Percentiles rank a stretch among this genome's conserved stretches.
Conservation (phyloP, 225 moss, liverwort and hornwort genomes). For the Straminergon stramineum region DNA sequence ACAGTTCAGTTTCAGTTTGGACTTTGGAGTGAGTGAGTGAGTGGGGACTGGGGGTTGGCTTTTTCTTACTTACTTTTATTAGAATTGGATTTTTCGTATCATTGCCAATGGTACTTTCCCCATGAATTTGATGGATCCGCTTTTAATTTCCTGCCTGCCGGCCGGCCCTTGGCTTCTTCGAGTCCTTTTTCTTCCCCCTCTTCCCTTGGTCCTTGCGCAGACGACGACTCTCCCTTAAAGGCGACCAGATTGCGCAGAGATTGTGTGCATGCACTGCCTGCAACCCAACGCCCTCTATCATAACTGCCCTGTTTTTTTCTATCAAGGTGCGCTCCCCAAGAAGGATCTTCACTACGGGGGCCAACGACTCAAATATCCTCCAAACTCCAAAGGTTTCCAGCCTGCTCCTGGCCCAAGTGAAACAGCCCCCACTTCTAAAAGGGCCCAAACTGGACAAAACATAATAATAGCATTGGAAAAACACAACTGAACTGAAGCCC, state of each 20-base stretch:
- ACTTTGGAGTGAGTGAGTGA: too few relatives aligned
- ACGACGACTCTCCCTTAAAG: slow-evolving; percentile 17
- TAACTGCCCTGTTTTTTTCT: not conserved
- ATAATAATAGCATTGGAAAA: not conserved
- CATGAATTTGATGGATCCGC: not conserved
- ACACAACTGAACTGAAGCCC: not conserved
- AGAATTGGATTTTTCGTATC: not conserved
- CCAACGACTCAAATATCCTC: not conserved
- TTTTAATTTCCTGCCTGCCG: not conserved
- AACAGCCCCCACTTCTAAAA: not conserved
- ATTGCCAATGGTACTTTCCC: not conserved
- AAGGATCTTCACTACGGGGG: not conserved
- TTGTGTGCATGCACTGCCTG: slow-evolving; percentile 33
- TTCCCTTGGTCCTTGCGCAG: not conserved
- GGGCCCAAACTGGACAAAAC: not conserved
- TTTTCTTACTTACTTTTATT: too few relatives aligned
- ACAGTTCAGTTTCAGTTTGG: not conserved
- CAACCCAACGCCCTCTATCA: not conserved
- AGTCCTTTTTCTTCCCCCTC: not conserved
- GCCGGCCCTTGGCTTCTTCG: not conserved
- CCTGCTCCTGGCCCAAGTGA: not conserved
- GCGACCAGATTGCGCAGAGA: slow-evolving; percentile 35
- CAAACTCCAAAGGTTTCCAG: not conserved
- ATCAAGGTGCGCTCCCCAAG: not conserved
- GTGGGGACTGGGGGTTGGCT: too few relatives aligned